These are phyloP conservation scores for Lophium mytilinum DNA, from an alignment of 495 filamentous ascomycete species.

Conservation along the genomic window DNA sequence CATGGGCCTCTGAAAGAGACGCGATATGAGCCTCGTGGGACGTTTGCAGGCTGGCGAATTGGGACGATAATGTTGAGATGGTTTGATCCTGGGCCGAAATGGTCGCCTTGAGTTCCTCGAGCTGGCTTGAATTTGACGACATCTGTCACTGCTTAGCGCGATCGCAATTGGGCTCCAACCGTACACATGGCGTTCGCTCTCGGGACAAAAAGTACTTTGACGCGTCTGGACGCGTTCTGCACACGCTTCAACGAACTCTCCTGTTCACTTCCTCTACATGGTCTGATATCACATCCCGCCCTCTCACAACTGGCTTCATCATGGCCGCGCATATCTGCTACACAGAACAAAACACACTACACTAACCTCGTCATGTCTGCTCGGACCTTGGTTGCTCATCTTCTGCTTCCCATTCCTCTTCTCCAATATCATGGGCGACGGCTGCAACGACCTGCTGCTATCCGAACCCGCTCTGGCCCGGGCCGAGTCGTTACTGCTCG, in stretches of 20 bases:
- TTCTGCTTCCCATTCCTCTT: slow-evolving; percentile 9
- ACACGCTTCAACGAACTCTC: too few species aligned
- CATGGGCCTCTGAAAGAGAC: slow-evolving; percentile 26
- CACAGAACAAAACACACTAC: not conserved
- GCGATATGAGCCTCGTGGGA: slow-evolving; percentile 31
- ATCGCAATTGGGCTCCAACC: not conserved
- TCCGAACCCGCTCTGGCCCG: slow-evolving; percentile 12
- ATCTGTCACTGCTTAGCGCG: not conserved
- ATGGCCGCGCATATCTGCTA: too few species aligned
- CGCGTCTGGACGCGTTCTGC: too few species aligned
- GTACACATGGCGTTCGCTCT: too few species aligned
- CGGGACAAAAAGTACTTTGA: not conserved
- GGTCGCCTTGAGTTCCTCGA: slow-evolving; percentile 22
- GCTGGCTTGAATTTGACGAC: not conserved
- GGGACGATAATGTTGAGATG: slow-evolving; percentile 20
- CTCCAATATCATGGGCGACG: slow-evolving; percentile 22
- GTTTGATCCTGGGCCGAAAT: slow-evolving; percentile 19
- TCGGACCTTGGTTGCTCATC: not conserved
- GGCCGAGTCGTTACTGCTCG: slow-evolving; percentile 17
- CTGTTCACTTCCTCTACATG: too few species aligned
- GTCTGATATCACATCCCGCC: too few species aligned
- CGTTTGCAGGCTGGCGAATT: slow-evolving; percentile 23
- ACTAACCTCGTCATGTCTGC: slow-evolving; percentile 19
- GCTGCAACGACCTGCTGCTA: slow-evolving; percentile 10
- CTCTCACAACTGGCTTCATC: too few species aligned